Evolutionary conservation across 495 filamentous ascomycete species (phyloP).

Genomic region (Annulohypoxylon moriforme): DNA sequence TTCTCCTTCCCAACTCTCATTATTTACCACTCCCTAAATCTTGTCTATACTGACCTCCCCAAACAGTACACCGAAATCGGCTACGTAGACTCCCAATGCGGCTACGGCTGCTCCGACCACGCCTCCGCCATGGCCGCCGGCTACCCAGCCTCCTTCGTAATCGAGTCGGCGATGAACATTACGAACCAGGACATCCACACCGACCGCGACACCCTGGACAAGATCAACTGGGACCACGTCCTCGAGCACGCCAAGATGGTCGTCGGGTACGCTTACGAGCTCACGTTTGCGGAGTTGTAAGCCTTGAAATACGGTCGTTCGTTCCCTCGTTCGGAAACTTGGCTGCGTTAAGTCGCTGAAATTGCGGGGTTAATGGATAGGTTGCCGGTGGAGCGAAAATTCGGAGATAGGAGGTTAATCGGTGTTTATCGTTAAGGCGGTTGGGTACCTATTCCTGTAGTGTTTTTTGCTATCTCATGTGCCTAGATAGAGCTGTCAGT

Average conservation of each 20-base stretch:
- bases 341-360: not conserved
- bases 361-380: not conserved
- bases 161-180: conserved; percentile 45
- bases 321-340: not conserved
- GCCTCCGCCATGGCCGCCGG: conserved; percentile 45
- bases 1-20: not conserved
- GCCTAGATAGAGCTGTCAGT: not conserved
- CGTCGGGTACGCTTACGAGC: conserved; percentile 40
- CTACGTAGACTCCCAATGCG: conserved; percentile 88
- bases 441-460: not conserved
- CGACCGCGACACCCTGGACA: conserved; percentile 44
- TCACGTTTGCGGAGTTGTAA: conserved; percentile 27
- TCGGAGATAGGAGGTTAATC: not conserved
- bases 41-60: not conserved
- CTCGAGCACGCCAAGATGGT: conserved; percentile 39
- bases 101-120: conserved; percentile 63
- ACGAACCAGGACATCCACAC: conserved; percentile 46
- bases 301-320: not conserved
- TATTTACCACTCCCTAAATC: conserved; percentile 17
- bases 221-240: conserved; percentile 35
- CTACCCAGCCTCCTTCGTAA: conserved; percentile 50
- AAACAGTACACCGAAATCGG: conserved; percentile 74
- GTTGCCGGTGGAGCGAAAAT: not conserved
- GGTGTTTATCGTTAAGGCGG: too few relatives aligned
- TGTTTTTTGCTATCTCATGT: not conserved